Conservation (phyloP, 129 eudicot genomes). For the Lonicera japonica region DNA sequence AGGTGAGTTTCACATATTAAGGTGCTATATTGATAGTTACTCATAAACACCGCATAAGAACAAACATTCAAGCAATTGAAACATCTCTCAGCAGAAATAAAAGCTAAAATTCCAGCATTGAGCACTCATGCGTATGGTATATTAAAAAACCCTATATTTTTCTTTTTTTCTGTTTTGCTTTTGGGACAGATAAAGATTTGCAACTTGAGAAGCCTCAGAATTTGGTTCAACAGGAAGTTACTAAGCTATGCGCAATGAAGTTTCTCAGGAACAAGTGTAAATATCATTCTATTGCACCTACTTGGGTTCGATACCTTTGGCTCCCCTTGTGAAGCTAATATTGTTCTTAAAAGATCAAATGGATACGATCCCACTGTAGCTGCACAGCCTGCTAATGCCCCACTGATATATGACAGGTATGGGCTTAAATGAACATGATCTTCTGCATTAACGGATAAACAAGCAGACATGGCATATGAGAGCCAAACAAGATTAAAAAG, state of each 20-base stretch:
- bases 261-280: not conserved
- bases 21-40: too few relatives aligned
- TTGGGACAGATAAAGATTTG: not conserved
- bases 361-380: slow-evolving; percentile 92
- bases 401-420: slow-evolving; percentile 71
- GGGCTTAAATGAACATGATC: slow-evolving; percentile 76
- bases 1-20: too few relatives aligned
- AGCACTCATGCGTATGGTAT: too few relatives aligned
- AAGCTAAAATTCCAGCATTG: too few relatives aligned
- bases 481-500: not conserved
- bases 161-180: too few relatives aligned
- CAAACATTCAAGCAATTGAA: too few relatives aligned
- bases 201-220: not conserved
- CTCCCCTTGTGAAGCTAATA: slow-evolving; percentile 93
- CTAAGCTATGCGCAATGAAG: not conserved
- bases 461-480: slow-evolving; percentile 11
- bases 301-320: slow-evolving; percentile 55
- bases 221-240: not conserved
- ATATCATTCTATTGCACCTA: not conserved
- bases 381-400: slow-evolving; percentile 87
- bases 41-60: too few relatives aligned
- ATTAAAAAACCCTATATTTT: too few relatives aligned
- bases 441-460: slow-evolving; percentile 37
- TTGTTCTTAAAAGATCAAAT: slow-evolving; percentile 72
- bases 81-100: too few relatives aligned